Evolutionary conservation across 1,139 yeast genomes (phyloP).

Genomic region (Pichia sp.): DNA sequence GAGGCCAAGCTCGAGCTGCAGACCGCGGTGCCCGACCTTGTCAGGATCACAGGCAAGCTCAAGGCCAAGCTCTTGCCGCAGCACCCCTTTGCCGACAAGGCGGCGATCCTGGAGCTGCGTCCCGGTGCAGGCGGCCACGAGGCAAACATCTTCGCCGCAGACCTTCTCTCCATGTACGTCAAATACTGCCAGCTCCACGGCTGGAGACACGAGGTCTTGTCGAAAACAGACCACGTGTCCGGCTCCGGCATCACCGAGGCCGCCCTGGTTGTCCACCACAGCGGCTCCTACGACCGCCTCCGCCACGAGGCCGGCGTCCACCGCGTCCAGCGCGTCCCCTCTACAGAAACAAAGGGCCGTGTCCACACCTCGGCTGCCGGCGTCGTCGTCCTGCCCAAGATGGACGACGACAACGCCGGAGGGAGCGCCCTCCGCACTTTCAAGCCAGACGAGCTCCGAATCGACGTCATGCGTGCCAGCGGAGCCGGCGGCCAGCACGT

Average conservation of each 20-base stretch:
- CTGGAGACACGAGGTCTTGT: conserved; percentile 65
- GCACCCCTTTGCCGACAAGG: conserved; percentile 68
- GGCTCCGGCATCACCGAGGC: conserved; percentile 76
- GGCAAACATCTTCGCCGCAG: conserved; percentile 81
- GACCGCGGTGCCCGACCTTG: conserved; percentile 37
- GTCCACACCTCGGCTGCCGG: conserved; percentile 96
- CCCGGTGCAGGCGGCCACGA: conserved; percentile 98
- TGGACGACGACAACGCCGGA: conserved; percentile 53
- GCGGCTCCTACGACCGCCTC: conserved; percentile 69
- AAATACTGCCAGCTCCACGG: conserved; percentile 59
- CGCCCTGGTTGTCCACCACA: conserved; percentile 64
- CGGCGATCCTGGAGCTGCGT: conserved; percentile 77
- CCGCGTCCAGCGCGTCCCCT: conserved; percentile 90
- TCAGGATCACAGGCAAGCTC: conserved; percentile 40
- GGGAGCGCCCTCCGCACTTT: conserved; percentile 61
- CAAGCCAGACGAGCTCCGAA: conserved; percentile 81
- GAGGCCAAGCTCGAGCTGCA: conserved; percentile 49
- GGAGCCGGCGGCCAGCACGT: conserved; percentile 99
- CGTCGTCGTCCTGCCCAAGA: conserved; percentile 85
- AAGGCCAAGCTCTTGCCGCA: conserved; percentile 66
- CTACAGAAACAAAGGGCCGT: conserved; percentile 89
- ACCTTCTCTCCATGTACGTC: conserved; percentile 75
- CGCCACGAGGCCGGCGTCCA: conserved; percentile 94
- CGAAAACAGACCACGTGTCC: conserved; percentile 48
- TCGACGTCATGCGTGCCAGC: conserved; percentile 94